Evolutionary conservation across 192 early-diverging fungal genomes (phyloP).

Genomic region (Podila minutissima): DNA sequence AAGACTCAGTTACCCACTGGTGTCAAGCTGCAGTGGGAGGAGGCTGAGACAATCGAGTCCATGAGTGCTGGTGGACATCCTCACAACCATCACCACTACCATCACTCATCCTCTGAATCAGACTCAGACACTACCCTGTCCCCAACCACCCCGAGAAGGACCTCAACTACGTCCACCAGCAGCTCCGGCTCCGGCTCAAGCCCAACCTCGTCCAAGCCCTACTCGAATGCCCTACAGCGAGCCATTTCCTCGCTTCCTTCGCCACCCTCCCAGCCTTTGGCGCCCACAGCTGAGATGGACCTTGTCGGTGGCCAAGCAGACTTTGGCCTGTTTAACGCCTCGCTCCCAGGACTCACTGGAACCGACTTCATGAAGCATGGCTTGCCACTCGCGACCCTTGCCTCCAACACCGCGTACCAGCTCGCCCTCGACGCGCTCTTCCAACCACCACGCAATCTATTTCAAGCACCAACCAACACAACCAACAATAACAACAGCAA

Average conservation of each 20-base stretch:
- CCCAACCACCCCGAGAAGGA: background rate
- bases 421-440: constrained; percentile 33
- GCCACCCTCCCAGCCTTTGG: constrained; percentile 14
- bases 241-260: constrained; percentile 31
- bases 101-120: constrained; percentile 13
- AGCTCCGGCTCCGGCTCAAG: background rate
- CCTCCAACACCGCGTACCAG: constrained; percentile 38
- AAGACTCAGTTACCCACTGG: constrained; percentile 6
- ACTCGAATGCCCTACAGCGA: constrained; percentile 5
- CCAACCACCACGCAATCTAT: background rate
- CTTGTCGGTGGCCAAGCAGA: constrained; percentile 38
- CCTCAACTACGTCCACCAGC: background rate
- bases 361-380: background rate
- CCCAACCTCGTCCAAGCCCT: background rate
- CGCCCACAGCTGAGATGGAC: constrained; percentile 23
- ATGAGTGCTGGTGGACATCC: constrained; percentile 44
- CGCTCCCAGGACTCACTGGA: constrained; percentile 18
- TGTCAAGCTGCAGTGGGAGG: constrained; percentile 42
- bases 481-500: background rate
- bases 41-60: constrained; percentile 43
- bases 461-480: constrained; percentile 1
- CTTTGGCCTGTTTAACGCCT: constrained; percentile 21
- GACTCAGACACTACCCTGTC: constrained; percentile 21
- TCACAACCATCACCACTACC: constrained; percentile 23
- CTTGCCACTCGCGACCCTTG: background rate